Evolutionary conservation across 2,329 filamentous ascomycete genomes (phyloP).

Genomic region (Graphilbum fragrans): DNA sequence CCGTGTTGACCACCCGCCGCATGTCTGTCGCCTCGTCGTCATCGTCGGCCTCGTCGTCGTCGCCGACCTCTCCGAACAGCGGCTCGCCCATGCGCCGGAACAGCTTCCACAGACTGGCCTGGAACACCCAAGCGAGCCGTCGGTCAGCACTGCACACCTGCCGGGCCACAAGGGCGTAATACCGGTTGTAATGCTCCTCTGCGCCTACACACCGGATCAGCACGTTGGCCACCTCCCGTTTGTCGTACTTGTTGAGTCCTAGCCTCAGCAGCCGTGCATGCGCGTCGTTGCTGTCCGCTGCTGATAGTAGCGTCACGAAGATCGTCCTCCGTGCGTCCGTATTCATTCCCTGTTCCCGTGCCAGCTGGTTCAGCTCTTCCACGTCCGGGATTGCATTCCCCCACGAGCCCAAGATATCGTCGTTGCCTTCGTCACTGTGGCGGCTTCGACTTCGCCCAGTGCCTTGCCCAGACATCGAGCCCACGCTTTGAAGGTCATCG

Average conservation of each 20-base stretch:
- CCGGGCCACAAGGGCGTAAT: slow-evolving; percentile 77
- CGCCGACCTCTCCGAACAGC: slow-evolving; percentile 52
- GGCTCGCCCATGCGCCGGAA: slow-evolving; percentile 79
- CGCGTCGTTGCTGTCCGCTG: slow-evolving; percentile 73
- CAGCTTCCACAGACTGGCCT: slow-evolving; percentile 75
- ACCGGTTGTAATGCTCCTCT: slow-evolving; percentile 80
- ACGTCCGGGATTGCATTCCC: slow-evolving; percentile 55
- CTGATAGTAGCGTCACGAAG: slow-evolving; percentile 82
- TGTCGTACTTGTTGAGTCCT: slow-evolving; percentile 72
- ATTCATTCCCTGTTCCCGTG: slow-evolving; percentile 72
- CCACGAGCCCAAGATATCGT: slow-evolving; percentile 19
- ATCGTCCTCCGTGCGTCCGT: slow-evolving; percentile 82
- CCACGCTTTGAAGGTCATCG: too few relatives aligned
- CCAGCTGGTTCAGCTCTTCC: slow-evolving; percentile 41
- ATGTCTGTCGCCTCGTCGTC: slow-evolving; percentile 34
- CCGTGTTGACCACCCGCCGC: slow-evolving; percentile 37
- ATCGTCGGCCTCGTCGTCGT: slow-evolving; percentile 35
- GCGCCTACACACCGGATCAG: slow-evolving; percentile 77
- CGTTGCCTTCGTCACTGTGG: slow-evolving; percentile 17
- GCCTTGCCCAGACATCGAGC: too few relatives aligned
- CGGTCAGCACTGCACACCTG: slow-evolving; percentile 60
- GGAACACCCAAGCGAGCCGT: slow-evolving; percentile 71
- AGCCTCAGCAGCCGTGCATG: slow-evolving; percentile 70
- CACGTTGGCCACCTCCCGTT: slow-evolving; percentile 77
- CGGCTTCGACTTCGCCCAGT: too few relatives aligned